Base-by-base conservation (phyloP, 2,329 filamentous ascomycete genomes). In the Pezizomycotina sp. region DNA sequence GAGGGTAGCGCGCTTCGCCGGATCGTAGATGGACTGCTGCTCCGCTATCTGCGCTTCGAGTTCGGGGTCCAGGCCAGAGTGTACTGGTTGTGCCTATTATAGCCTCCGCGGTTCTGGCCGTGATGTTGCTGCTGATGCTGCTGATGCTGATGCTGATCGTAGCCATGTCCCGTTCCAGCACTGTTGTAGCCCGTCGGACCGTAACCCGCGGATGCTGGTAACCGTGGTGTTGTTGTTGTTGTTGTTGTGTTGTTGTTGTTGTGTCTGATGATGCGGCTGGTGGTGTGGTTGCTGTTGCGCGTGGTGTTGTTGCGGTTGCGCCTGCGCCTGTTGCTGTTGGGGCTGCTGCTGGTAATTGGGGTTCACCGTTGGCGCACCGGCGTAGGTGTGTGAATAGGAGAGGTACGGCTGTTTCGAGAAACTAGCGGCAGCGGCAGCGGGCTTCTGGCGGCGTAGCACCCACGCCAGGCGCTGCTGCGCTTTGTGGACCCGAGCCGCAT, bases 11-110 rank as follows among this genome's bases (percentile, higher is more conserved):
- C 56, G 55, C 44, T 61, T 54, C 33, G 44, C 56, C 47, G 45
- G 48, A 36, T 73, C 69, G 58, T 92, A 92, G 16, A 83, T 81
- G 58, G 77, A 86, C 58, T 92, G 83, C 82, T 86, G 93, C 58
- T 92, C 80, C 31, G 84, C 83, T 44, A 93, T 84, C 57, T 91
- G 81, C 19, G 81, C 82, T 39, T 89, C 82, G 62, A 81, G 77
- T 49, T 92, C 82, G 3, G 81, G 72, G 51, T 92, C 71, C 33
- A 68, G 57, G 20, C 56, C 58, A 6, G 57, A 47, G 20, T 60
- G 60, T 13, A 52, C 21, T 53, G 55, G 35, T 53, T 54, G 19
- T 54, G 55, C 34, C 49, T 53, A 24, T 43, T 51, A 36, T 53
- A 53, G 29, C 68, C 53, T 65, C 70, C 46, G 65, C 63, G 46